phyloP scores from a whole-genome alignment of 345 rosid genomes.

The Acer campestre region DNA sequence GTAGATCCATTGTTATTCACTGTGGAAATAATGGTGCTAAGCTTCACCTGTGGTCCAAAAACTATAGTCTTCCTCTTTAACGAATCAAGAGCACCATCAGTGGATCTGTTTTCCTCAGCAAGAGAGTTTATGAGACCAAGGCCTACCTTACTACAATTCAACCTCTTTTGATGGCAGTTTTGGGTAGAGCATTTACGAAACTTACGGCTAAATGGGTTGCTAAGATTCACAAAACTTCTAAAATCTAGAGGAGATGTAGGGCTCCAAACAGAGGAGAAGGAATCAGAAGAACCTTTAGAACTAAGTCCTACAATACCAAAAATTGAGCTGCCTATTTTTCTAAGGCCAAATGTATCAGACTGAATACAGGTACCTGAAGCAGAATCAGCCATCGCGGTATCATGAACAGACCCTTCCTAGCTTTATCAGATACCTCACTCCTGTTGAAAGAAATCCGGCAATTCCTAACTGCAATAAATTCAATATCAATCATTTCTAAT shows the following conservation, averaged over 20 bases:
- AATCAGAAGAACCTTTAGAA: constrained; percentile 35
- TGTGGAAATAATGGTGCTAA: constrained; percentile 1
- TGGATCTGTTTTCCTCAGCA: constrained; percentile 29
- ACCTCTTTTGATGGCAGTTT: constrained; percentile 36
- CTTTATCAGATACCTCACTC: constrained; percentile 25
- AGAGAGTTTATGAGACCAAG: constrained; percentile 55
- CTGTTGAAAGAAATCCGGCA: constrained; percentile 25
- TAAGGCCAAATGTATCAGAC: constrained; percentile 36
- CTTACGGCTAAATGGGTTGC: constrained; percentile 50
- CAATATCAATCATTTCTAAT: constrained; percentile 1
- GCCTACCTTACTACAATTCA: constrained; percentile 56
- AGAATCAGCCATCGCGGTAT: constrained; percentile 40
- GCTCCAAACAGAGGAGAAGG: constrained; percentile 46
- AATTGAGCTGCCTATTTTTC: constrained; percentile 36
- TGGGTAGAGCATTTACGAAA: constrained; percentile 37
- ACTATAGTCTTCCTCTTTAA: constrained; percentile 47
- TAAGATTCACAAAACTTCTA: constrained; percentile 45
- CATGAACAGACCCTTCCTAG: constrained; percentile 18
- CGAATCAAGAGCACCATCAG: constrained; percentile 31
- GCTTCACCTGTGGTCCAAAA: constrained; percentile 56
- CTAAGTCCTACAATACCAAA: constrained; percentile 39
- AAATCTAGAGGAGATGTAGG: constrained; percentile 73
- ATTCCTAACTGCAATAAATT: constrained; percentile 27
- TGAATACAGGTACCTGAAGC: constrained; percentile 27
- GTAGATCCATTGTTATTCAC: background rate